A percentile compares a stretch with the other conserved stretches of the same genome.
Evolutionary conservation across 306 rosid genomes (phyloP).

Genomic region (Prunus mira): DNA sequence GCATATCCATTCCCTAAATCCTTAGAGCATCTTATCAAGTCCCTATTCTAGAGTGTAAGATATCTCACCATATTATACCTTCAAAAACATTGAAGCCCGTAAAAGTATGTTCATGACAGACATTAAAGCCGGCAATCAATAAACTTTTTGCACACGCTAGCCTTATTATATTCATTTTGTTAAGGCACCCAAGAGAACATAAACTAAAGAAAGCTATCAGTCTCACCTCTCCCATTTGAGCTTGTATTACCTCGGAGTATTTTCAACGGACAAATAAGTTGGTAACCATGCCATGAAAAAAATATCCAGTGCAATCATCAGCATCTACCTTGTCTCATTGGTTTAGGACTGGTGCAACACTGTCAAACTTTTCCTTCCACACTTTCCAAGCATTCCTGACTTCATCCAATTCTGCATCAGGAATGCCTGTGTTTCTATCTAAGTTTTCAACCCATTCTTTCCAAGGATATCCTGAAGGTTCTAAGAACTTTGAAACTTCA

Average conservation of each 20-base stretch:
- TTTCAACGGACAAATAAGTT: slow-evolving; percentile 77
- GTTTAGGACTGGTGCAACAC: slow-evolving; percentile 20
- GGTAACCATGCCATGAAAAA: slow-evolving; percentile 91
- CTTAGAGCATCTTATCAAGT: background rate
- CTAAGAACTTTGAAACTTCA: slow-evolving; percentile 59
- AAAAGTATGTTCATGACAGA: background rate
- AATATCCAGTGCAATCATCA: slow-evolving; percentile 16
- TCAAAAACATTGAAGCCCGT: background rate
- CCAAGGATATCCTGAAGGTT: slow-evolving; percentile 77
- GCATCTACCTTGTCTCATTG: slow-evolving; percentile 19
- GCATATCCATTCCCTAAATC: background rate
- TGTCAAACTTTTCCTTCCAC: slow-evolving; percentile 55
- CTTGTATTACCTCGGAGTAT: slow-evolving; percentile 69
- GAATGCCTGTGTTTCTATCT: slow-evolving; percentile 65
- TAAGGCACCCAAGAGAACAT: slow-evolving; percentile 13
- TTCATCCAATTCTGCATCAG: slow-evolving; percentile 56
- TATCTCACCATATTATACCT: background rate
- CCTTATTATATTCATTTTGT: background rate
- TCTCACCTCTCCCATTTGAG: slow-evolving; percentile 79
- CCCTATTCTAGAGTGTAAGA: background rate
- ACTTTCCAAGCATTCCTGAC: slow-evolving; percentile 70
- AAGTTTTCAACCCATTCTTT: slow-evolving; percentile 72
- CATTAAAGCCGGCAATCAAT: background rate
- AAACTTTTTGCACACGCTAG: background rate
- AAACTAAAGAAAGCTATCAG: background rate